A percentile compares a stretch with the other conserved stretches of the same genome.
Evolutionary conservation across 1,284 basidiomycete species (phyloP).

Genomic region (Heliocybe sulcata): DNA sequence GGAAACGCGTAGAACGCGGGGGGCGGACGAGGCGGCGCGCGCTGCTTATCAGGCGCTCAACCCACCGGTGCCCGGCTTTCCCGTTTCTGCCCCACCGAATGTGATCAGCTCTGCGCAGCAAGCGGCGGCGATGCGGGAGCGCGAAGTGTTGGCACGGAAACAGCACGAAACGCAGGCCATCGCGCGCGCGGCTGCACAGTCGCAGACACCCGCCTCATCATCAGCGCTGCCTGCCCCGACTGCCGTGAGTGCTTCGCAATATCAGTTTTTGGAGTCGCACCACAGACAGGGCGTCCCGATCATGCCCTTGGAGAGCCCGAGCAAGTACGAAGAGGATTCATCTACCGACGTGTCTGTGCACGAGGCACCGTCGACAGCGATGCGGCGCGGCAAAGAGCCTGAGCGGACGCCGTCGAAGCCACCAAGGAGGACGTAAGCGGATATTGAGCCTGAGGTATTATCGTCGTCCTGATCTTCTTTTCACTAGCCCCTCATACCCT

Average conservation of each 20-base stretch:
- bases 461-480: conserved; percentile 10
- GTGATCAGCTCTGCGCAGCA: neutral
- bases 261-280: conserved; percentile 6
- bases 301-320: conserved; percentile 39
- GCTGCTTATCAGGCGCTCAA: conserved; percentile 6
- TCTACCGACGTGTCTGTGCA: conserved; percentile 20
- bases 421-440: conserved; percentile 5
- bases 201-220: conserved; percentile 14
- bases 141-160: conserved; percentile 33
- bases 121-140: neutral
- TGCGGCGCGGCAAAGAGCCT: conserved; percentile 1
- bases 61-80: conserved; percentile 8
- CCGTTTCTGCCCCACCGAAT: conserved; percentile 7
- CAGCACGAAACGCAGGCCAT: conserved; percentile 35
- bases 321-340: conserved; percentile 26
- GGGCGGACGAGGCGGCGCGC: conserved; percentile 9
- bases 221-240: conserved; percentile 13
- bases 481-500: conserved; percentile 20
- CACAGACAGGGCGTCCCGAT: conserved; percentile 18
- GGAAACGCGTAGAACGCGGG: conserved; percentile 11
- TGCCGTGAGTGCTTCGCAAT: conserved; percentile 14
- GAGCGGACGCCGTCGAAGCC: neutral
- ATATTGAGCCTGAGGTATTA: conserved; percentile 9
- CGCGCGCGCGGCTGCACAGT: conserved; percentile 22
- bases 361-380: conserved; percentile 7